Evolutionary conservation across 2,329 filamentous ascomycete species (phyloP).

Genomic region (Fusarium chlamydosporum): DNA sequence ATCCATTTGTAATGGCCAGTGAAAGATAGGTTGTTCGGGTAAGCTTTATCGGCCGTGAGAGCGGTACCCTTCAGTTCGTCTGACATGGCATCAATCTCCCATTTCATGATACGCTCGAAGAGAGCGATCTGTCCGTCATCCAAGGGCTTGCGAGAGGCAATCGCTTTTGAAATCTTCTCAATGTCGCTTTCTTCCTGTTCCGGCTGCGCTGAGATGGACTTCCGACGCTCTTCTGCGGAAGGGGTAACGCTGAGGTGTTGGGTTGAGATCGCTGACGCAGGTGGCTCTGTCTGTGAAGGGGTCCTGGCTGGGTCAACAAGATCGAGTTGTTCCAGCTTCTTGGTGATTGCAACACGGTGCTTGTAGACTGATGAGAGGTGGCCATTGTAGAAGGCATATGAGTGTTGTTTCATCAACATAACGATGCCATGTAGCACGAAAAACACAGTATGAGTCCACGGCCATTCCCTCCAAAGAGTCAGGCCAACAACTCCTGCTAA

Average conservation of each 20-base stretch:
- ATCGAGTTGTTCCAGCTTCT: slow-evolving; percentile 70
- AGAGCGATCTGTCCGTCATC: slow-evolving; percentile 72
- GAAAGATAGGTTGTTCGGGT: slow-evolving; percentile 78
- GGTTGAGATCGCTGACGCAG: slow-evolving; percentile 60
- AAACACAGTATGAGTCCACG: slow-evolving; percentile 86
- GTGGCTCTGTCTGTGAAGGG: slow-evolving; percentile 60
- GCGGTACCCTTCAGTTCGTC: slow-evolving; percentile 77
- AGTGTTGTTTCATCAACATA: slow-evolving; percentile 88
- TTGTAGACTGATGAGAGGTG: slow-evolving; percentile 74
- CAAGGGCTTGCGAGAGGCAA: slow-evolving; percentile 72
- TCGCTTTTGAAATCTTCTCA: slow-evolving; percentile 71
- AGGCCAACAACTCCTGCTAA: slow-evolving; percentile 73
- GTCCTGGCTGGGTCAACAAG: slow-evolving; percentile 62
- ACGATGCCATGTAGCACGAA: slow-evolving; percentile 81
- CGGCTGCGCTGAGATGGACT: slow-evolving; percentile 55
- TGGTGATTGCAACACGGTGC: slow-evolving; percentile 60
- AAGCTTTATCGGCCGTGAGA: slow-evolving; percentile 64
- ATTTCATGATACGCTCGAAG: slow-evolving; percentile 75
- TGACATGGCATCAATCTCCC: slow-evolving; percentile 74
- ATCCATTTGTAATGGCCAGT: slow-evolving; percentile 79
- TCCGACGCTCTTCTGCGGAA: slow-evolving; percentile 61
- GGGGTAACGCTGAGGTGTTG: slow-evolving; percentile 61
- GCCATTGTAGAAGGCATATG: slow-evolving; percentile 84
- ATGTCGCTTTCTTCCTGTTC: slow-evolving; percentile 66
- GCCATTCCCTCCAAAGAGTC: slow-evolving; percentile 80